A percentile compares a stretch with the other conserved stretches of the same genome.
Evolutionary conservation across 2,329 filamentous ascomycete species (phyloP).

Genomic region (Phialemoniopsis sp.): DNA sequence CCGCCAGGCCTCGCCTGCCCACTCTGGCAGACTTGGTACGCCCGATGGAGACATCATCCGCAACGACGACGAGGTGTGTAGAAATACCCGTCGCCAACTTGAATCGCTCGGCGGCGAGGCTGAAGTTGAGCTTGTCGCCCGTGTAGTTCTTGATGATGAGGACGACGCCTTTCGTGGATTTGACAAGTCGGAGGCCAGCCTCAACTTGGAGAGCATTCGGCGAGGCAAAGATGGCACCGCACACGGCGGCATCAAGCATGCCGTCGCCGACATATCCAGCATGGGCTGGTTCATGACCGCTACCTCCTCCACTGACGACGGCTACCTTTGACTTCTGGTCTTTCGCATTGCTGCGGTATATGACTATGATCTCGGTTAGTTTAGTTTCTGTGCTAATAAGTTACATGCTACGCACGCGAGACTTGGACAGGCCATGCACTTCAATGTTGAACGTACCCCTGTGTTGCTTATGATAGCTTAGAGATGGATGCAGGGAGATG

Average conservation of each 20-base stretch:
- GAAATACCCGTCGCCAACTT: slow-evolving; percentile 76
- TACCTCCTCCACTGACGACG: slow-evolving; percentile 80
- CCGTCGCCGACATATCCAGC: slow-evolving; percentile 78
- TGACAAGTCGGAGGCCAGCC: slow-evolving; percentile 69
- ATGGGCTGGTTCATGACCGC: slow-evolving; percentile 84
- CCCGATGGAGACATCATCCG: slow-evolving; percentile 86
- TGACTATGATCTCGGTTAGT: too few relatives aligned
- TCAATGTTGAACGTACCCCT: too few relatives aligned
- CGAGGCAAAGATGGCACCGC: slow-evolving; percentile 78
- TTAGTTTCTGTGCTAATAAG: too few relatives aligned
- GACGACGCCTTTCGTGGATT: slow-evolving; percentile 61
- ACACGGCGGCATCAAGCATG: slow-evolving; percentile 73
- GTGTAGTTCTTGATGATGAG: slow-evolving; percentile 94
- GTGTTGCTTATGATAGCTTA: too few relatives aligned
- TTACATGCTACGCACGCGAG: too few relatives aligned
- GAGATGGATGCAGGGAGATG: too few relatives aligned
- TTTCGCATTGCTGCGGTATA: too few relatives aligned
- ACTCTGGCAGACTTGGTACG: slow-evolving; percentile 78
- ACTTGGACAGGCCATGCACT: too few relatives aligned
- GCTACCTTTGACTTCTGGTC: too few relatives aligned
- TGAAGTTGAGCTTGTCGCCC: slow-evolving; percentile 83
- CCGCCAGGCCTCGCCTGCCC: slow-evolving; percentile 81
- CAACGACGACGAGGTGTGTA: slow-evolving; percentile 85
- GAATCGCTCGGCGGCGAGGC: slow-evolving; percentile 85
- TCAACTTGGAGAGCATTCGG: slow-evolving; percentile 75